Evolutionary conservation across 495 filamentous ascomycete genomes (phyloP).

Genomic region (Xylaria nigripes): DNA sequence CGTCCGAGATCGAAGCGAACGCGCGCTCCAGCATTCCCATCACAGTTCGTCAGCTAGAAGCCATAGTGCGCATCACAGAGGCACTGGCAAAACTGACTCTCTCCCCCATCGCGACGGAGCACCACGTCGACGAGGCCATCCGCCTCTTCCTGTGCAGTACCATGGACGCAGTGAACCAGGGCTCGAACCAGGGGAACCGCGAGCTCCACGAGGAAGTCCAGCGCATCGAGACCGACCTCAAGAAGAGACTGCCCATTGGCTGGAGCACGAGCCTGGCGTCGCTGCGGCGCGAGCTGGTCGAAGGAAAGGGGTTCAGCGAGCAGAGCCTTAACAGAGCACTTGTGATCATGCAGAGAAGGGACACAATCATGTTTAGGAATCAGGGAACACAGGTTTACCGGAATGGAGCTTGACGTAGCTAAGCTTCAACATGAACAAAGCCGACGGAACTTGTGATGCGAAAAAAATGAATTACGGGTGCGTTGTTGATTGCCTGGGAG

Average conservation of each 20-base stretch:
- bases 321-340: constrained; percentile 75
- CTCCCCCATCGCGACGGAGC: constrained; percentile 74
- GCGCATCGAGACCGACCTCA: constrained; percentile 87
- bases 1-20: constrained; percentile 78
- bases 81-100: constrained; percentile 87
- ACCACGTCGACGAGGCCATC: constrained; percentile 96
- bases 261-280: constrained; percentile 89
- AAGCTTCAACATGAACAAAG: background rate
- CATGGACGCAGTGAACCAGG: constrained; percentile 95
- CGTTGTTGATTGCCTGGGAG: background rate
- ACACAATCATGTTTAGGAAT: constrained; percentile 84
- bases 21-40: constrained; percentile 89
- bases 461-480: background rate
- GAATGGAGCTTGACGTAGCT: constrained; percentile 44
- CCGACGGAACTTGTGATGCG: no score
- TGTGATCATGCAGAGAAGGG: constrained; percentile 75
- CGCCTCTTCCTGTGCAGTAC: constrained; percentile 92
- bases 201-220: constrained; percentile 84
- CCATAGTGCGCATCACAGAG: constrained; percentile 94
- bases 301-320: constrained; percentile 79
- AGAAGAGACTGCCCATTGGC: constrained; percentile 80
- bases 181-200: constrained; percentile 67
- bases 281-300: constrained; percentile 81
- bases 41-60: constrained; percentile 93
- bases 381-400: constrained; percentile 86